Evolutionary conservation across 441 rosid genomes (phyloP).

Genomic region (Corymbia citriodora): DNA sequence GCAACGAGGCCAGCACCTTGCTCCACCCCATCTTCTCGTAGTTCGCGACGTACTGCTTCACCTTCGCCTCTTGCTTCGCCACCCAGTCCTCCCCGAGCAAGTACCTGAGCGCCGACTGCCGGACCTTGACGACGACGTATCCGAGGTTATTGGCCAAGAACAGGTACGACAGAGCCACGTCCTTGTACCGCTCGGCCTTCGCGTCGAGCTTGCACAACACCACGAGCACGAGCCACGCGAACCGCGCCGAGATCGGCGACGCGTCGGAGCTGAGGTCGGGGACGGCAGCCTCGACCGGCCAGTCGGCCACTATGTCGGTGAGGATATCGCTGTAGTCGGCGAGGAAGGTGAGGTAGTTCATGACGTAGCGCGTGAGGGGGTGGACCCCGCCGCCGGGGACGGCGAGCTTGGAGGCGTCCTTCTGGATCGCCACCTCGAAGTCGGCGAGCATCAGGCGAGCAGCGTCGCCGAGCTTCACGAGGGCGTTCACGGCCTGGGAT

Average conservation of each 20-base stretch:
- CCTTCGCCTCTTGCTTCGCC: slow-evolving; percentile 47
- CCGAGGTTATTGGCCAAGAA: slow-evolving; percentile 79
- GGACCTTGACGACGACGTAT: slow-evolving; percentile 56
- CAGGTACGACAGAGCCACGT: slow-evolving; percentile 67
- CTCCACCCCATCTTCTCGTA: slow-evolving; percentile 75
- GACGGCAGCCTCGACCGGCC: slow-evolving; percentile 29
- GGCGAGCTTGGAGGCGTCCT: slow-evolving; percentile 45
- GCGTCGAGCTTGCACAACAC: slow-evolving; percentile 74
- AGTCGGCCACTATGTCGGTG: slow-evolving; percentile 44
- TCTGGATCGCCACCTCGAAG: slow-evolving; percentile 59
- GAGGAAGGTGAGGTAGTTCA: slow-evolving; percentile 69
- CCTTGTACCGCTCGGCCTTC: slow-evolving; percentile 55
- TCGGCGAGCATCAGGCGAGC: slow-evolving; percentile 46
- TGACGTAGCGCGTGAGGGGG: slow-evolving; percentile 73
- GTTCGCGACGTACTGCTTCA: slow-evolving; percentile 49
- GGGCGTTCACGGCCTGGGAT: slow-evolving; percentile 39
- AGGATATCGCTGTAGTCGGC: slow-evolving; percentile 60
- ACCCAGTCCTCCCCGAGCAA: slow-evolving; percentile 72
- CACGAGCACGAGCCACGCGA: slow-evolving; percentile 74
- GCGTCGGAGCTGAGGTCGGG: slow-evolving; percentile 29
- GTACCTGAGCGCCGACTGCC: slow-evolving; percentile 36
- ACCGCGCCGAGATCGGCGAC: slow-evolving; percentile 37
- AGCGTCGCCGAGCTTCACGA: slow-evolving; percentile 46
- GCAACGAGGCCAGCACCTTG: slow-evolving; percentile 37
- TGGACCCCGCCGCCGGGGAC: slow-evolving; percentile 73